Evolutionary conservation across 129 eudicot species (phyloP), one percentile per base, ranked within the genome.

Genomic region (Centrapalus pauciflorus): DNA sequence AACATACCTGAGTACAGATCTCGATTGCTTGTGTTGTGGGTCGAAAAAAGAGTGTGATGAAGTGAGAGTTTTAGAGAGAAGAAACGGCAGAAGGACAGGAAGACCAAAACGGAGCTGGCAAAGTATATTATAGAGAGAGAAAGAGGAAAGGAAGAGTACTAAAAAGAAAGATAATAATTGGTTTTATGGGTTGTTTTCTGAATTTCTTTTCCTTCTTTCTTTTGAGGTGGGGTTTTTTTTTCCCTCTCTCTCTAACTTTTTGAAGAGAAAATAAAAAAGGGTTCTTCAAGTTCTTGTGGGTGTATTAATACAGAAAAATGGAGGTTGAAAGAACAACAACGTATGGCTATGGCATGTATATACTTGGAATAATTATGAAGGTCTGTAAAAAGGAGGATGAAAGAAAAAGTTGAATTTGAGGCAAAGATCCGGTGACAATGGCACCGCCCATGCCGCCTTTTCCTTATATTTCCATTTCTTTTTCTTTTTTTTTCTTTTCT

Each of bases 101-200:
- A 66, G 62, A 48, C 65, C 37, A 64, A 72, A 64, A 57, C 71
- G 32, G 72, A 62, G 76, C 77, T 75, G 79, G 82, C 82, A 77
- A 64, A 76, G 75, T 55, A 9, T 43, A 21, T 55, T 32, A 67
- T 32, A 79, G 23, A 57, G 52, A 66, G 51, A 59, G 59, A 67
- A 55, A 68, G 60, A 73, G 55, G 62, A 24, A 60, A n/a, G n/a
- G n/a, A n/a, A 19, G 24, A 55, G 32, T 56, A 61, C 59, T 52
- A 52, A 66, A 80, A 80, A 67, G 62, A 64, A 80, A 66, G 51
- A 55, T 55, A 46, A 63, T 69, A 74, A 75, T 75, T 79, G 70
- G 64, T 59, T 68, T 60, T 20, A 34, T 35, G 55, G 30, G 25
- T 52, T 61, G 65, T 41, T 50, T 66, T 49, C 27, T 54, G 25